phyloP scores from a whole-genome alignment of 352 stramenopile genomes.

The Phytophthora sp. region DNA sequence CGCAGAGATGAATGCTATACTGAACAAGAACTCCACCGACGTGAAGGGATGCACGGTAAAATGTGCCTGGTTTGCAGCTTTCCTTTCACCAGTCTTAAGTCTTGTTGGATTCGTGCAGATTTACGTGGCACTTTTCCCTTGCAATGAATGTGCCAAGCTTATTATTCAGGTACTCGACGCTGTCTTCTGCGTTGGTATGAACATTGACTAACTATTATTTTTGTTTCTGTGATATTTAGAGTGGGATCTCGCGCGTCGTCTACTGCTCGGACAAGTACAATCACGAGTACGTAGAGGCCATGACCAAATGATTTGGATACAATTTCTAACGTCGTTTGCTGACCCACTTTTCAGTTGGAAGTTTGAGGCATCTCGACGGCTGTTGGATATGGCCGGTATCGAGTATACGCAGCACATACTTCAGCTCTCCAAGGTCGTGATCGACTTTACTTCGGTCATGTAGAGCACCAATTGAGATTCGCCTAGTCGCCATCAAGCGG shows the following conservation, averaged over 20 bases:
- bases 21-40: conserved; percentile 98
- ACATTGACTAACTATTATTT: background rate
- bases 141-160: conserved; percentile 99
- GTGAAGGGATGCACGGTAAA: conserved; percentile 91
- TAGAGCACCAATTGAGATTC: conserved; percentile 14
- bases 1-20: conserved; percentile 99
- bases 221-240: conserved; percentile 52
- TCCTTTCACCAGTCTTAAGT: conserved; percentile 5
- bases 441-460: conserved; percentile 66
- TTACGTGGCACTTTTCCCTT: conserved; percentile 99
- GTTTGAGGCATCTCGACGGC: conserved; percentile 83
- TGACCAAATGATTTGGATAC: background rate
- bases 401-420: conserved; percentile 67
- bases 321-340: conserved; percentile 21
- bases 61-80: background rate
- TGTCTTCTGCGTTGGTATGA: background rate
- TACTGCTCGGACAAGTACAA: conserved; percentile 98
- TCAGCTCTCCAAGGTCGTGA: conserved; percentile 60
- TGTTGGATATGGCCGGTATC: conserved; percentile 90
- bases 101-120: conserved; percentile 60
- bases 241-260: conserved; percentile 95
- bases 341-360: conserved; percentile 64
- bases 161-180: conserved; percentile 92
- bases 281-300: conserved; percentile 55
- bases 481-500: conserved; percentile 9